A percentile compares a stretch with the other conserved stretches of the same genome.
phyloP scores from a whole-genome alignment of 2,329 filamentous ascomycete species.

The Seiridium unicorne region DNA sequence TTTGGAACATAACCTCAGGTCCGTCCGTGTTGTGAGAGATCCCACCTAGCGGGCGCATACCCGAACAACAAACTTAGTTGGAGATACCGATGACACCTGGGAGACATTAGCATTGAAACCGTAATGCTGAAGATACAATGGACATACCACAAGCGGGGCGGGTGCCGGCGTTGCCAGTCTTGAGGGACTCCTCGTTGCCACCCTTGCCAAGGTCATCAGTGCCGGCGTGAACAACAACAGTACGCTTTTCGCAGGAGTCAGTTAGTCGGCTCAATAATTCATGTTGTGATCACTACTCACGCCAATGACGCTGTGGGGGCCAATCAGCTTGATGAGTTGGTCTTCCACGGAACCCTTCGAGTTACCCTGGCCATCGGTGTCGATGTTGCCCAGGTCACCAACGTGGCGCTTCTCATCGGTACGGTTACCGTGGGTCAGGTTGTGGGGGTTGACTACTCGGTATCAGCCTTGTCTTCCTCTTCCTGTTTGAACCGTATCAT shows the following conservation, averaged over 20 bases:
- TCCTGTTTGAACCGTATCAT: not conserved
- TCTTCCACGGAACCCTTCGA: slow-evolving; percentile 78
- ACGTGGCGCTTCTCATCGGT: slow-evolving; percentile 84
- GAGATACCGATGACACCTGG: slow-evolving; percentile 86
- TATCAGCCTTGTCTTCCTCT: slow-evolving; percentile 11
- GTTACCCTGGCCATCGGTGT: slow-evolving; percentile 91
- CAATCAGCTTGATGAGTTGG: slow-evolving; percentile 90
- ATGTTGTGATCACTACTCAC: slow-evolving; percentile 47
- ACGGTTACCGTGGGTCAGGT: slow-evolving; percentile 61
- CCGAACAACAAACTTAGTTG: slow-evolving; percentile 43
- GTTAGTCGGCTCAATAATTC: slow-evolving; percentile 3
- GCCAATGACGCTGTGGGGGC: slow-evolving; percentile 90
- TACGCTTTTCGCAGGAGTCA: slow-evolving; percentile 60
- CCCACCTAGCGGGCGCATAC: no score
- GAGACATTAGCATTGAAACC: slow-evolving; percentile 3
- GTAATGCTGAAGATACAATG: not conserved
- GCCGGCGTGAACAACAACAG: slow-evolving; percentile 89
- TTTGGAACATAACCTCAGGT: no score
- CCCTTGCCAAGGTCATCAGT: slow-evolving; percentile 97
- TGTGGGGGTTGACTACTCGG: slow-evolving; percentile 14
- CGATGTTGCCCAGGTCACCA: slow-evolving; percentile 95
- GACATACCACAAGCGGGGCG: slow-evolving; percentile 89
- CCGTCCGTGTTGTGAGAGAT: no score
- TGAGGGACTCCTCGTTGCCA: slow-evolving; percentile 90
- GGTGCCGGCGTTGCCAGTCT: slow-evolving; percentile 92